phyloP scores from a whole-genome alignment of 495 filamentous ascomycete genomes.

The Daldinia bambusicola region DNA sequence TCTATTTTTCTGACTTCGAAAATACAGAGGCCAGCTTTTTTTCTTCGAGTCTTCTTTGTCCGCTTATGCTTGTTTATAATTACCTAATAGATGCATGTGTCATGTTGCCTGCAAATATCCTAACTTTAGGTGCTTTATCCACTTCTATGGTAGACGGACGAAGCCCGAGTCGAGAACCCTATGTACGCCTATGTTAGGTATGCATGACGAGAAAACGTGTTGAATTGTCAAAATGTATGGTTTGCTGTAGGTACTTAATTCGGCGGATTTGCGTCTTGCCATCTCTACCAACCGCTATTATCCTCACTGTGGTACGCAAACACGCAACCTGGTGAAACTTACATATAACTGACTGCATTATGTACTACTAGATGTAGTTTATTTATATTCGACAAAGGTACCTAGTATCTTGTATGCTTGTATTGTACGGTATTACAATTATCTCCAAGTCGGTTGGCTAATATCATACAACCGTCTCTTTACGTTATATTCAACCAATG shows the following conservation, averaged over 20 bases:
- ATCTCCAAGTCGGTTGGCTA: background rate
- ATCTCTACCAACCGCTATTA: background rate
- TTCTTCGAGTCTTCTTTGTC: background rate
- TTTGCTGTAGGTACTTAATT: constrained; percentile 12
- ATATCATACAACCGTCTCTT: background rate
- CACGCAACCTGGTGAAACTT: constrained; percentile 1
- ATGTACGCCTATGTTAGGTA: background rate
- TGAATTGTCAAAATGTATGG: constrained; percentile 7
- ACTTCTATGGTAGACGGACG: background rate
- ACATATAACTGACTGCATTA: background rate
- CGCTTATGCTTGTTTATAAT: background rate
- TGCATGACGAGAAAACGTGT: constrained; percentile 2
- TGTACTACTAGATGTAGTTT: background rate
- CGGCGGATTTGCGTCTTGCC: background rate
- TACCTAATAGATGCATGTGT: background rate
- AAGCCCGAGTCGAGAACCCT: background rate
- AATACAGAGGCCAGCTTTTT: no score
- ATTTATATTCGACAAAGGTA: background rate
- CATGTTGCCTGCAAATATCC: background rate
- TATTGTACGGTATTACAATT: constrained; percentile 1
- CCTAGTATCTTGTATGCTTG: background rate
- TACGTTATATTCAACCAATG: constrained; percentile 7
- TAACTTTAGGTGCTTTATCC: constrained; percentile 8
- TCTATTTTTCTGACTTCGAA: constrained; percentile 5
- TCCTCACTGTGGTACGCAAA: constrained; percentile 2